Base-by-base conservation (phyloP, 2,329 filamentous ascomycete genomes). In the Aspergillus transmontanensis region DNA sequence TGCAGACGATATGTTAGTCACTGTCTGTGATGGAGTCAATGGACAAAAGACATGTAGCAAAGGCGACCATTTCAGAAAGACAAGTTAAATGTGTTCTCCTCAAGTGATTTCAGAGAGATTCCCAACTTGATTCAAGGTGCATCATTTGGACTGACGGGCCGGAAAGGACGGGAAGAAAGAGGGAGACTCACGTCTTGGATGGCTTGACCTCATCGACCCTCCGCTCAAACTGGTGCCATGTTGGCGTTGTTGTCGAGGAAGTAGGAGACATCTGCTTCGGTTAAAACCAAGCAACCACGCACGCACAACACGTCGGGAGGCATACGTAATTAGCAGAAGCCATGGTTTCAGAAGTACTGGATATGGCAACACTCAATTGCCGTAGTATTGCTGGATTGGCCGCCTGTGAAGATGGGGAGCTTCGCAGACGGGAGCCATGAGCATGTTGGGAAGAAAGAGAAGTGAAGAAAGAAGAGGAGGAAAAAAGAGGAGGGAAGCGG, bases 91-190 rank as follows among this genome's bases (percentile, higher is more conserved):
- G 9, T 84, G 80, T 89, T 93, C 89, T 99, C 95, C 90, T 92
- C 95, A 99, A 86, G 81, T 82, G 83, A 81, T 86, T 92, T 98
- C 92, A 91, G 95, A 99, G 96, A 99, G 95, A 99, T 99, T 99
- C 95, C 95, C 95, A 99, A 88, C 87, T 97, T 96, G 90, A 92
- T 89, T 85, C 63, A 71, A 87, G 65, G 85, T 84, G 76, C 87
- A 92, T 96, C 94, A 96, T 96, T 88, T 83, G 72, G 82, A 74
- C 72, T 73, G 77, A 28, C n/a, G 41, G n/a, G 46, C 12, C 58
- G 34, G 32, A 32, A 57, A 60, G 41, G 46, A 55, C 50, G 59
- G 61, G 34, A 57, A 58, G 58, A 39, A 32, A 64, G 56, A 26
- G 60, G 26, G 39, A 62, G 56, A 86, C 90, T 81, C 89, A 97